Evolutionary conservation across 2,329 filamentous ascomycete genomes (phyloP).

Genomic region (Hypoxylon sp.): DNA sequence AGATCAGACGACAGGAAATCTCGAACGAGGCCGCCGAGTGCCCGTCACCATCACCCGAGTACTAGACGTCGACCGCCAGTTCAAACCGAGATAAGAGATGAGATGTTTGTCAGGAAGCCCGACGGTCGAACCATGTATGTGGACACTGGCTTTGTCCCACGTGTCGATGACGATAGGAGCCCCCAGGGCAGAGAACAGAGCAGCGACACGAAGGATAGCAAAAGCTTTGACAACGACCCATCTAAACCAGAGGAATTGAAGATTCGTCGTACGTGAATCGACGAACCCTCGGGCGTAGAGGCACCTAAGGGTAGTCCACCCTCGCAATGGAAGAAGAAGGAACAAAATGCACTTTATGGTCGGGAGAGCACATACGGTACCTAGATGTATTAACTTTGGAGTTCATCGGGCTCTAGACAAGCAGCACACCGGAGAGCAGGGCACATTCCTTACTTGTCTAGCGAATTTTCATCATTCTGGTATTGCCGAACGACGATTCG

Average conservation of each 20-base stretch:
- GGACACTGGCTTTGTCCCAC: slow-evolving; percentile 2
- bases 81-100: slow-evolving; percentile 12
- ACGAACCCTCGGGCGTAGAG: too few species aligned
- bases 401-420: too few species aligned
- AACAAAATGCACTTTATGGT: too few species aligned
- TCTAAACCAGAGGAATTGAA: neutral
- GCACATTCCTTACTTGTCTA: too few species aligned
- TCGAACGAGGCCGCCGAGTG: slow-evolving; percentile 6
- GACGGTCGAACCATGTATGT: slow-evolving; percentile 10
- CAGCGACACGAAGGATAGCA: neutral
- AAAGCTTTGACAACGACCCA: neutral
- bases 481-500: too few species aligned
- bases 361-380: too few species aligned
- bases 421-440: too few species aligned
- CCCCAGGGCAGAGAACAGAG: slow-evolving; percentile 4
- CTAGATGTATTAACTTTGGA: too few species aligned
- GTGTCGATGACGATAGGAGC: neutral
- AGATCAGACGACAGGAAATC: neutral
- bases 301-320: too few species aligned
- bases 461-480: too few species aligned
- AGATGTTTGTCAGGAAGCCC: slow-evolving; percentile 6
- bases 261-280: neutral
- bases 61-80: slow-evolving; percentile 2
- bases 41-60: neutral
- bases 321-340: too few species aligned